These are phyloP conservation scores for Plectosphaerella plurivora DNA, from an alignment of 2,329 filamentous ascomycete genomes.

Conservation along the genomic window DNA sequence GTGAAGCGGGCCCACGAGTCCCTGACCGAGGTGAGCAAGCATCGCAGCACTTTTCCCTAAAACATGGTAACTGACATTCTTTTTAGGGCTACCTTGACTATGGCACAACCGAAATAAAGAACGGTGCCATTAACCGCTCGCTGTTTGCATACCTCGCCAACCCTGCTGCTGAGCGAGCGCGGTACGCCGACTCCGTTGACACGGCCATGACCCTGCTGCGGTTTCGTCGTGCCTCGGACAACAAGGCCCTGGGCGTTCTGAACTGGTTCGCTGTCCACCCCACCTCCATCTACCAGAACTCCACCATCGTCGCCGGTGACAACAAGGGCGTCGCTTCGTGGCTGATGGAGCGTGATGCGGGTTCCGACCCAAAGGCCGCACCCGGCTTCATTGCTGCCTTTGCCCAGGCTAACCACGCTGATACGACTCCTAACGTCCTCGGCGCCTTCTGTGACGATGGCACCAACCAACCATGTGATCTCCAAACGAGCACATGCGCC, in stretches of 20 bases:
- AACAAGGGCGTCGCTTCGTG: conserved; percentile 93
- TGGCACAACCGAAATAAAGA: conserved; percentile 63
- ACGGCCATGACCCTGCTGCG: conserved; percentile 69
- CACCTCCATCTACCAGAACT: conserved; percentile 86
- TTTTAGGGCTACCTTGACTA: conserved; percentile 62
- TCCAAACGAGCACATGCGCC: conserved; percentile 79
- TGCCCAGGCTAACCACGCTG: conserved; percentile 85
- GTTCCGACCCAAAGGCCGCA: conserved; percentile 48
- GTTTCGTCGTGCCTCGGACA: conserved; percentile 69
- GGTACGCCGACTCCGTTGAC: conserved; percentile 55
- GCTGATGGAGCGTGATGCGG: conserved; percentile 70
- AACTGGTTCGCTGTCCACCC: conserved; percentile 94
- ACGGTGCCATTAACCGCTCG: conserved; percentile 86
- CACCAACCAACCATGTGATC: conserved; percentile 64
- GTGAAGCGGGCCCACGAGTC: conserved; percentile 76
- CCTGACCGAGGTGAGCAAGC: conserved; percentile 43
- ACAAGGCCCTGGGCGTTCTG: conserved; percentile 73
- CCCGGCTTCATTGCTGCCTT: conserved; percentile 83
- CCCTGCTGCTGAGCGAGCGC: conserved; percentile 66
- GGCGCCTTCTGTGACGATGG: conserved; percentile 90
- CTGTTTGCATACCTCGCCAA: conserved; percentile 86
- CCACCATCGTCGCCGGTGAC: conserved; percentile 87
- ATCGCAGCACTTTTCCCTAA: no score
- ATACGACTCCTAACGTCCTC: conserved; percentile 82
- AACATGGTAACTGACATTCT: conserved; percentile 7